Percentiles rank a stretch among this genome's conserved stretches.
These are phyloP conservation scores for Citrus sp. DNA, from an alignment of 345 rosid species.

Conservation along the genomic window DNA sequence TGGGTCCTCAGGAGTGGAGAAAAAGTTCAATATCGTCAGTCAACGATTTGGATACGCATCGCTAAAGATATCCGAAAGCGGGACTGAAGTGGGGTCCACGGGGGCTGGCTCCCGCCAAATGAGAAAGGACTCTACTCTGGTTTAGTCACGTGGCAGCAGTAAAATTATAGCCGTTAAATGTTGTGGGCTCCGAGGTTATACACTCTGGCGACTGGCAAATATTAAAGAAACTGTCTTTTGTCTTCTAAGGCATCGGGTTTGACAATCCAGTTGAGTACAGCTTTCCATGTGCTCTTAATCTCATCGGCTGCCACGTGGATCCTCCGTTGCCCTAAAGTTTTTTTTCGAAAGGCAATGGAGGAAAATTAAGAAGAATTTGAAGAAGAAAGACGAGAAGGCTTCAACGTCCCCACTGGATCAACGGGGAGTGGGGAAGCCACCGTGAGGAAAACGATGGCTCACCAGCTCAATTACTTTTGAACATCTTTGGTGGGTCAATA, in stretches of 20 bases:
- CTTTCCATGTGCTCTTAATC: not conserved
- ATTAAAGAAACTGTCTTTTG: slow-evolving; percentile 13
- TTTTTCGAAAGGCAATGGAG: not conserved
- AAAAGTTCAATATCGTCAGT: slow-evolving; percentile 9
- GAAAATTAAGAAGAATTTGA: too few species aligned
- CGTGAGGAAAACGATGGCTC: slow-evolving; percentile 1
- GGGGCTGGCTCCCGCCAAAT: slow-evolving; percentile 31
- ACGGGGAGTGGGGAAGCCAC: not conserved
- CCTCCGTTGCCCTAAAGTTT: not conserved
- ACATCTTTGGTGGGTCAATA: not conserved
- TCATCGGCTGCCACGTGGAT: slow-evolving; percentile 25
- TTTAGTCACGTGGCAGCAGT: slow-evolving; percentile 41
- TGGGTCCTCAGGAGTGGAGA: not conserved
- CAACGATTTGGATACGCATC: slow-evolving; percentile 27
- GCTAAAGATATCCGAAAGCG: slow-evolving; percentile 11
- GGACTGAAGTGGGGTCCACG: slow-evolving; percentile 24
- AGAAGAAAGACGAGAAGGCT: not conserved
- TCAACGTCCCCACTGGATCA: slow-evolving; percentile 11
- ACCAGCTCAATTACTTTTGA: slow-evolving; percentile 7
- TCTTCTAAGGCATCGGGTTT: not conserved
- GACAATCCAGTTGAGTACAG: not conserved
- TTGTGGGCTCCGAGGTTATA: slow-evolving; percentile 22
- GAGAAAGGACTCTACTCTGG: not conserved
- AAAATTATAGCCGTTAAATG: slow-evolving; percentile 42
- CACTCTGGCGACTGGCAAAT: slow-evolving; percentile 19